These are phyloP conservation scores for Jatropha curcas DNA, from an alignment of 345 rosid genomes.

Conservation along the genomic window DNA sequence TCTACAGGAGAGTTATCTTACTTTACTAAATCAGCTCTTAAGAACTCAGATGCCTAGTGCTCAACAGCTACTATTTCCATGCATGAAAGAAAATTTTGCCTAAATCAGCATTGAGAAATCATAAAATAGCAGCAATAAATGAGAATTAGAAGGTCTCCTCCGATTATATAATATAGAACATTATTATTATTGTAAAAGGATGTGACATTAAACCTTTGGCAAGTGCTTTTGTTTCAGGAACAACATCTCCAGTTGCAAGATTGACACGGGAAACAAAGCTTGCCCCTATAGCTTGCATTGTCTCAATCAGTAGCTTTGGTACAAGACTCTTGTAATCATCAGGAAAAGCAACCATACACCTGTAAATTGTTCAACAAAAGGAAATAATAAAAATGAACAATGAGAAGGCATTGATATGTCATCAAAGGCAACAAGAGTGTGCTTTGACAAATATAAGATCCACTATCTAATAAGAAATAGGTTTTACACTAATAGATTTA, in stretches of 20 bases:
- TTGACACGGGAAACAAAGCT: conserved; percentile 81
- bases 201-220: conserved; percentile 58
- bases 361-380: conserved; percentile 26
- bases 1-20: neutral
- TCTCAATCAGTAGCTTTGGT: conserved; percentile 79
- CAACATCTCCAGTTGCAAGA: conserved; percentile 84
- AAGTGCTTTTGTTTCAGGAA: conserved; percentile 91
- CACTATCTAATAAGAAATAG: neutral
- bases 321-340: conserved; percentile 78
- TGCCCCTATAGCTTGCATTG: conserved; percentile 72
- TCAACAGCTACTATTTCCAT: conserved; percentile 1
- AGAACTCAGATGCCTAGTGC: neutral
- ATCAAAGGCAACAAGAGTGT: neutral
- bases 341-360: conserved; percentile 97
- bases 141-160: neutral
- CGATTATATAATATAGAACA: conserved; percentile 14
- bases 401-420: neutral
- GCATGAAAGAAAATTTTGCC: neutral
- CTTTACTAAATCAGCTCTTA: neutral
- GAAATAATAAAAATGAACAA: neutral
- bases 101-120: neutral
- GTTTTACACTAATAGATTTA: neutral
- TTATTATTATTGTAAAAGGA: conserved; percentile 8
- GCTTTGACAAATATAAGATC: neutral
- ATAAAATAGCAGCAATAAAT: neutral